Base-by-base conservation (phyloP, 495 filamentous ascomycete species). In the Sordaria brevicollis region DNA sequence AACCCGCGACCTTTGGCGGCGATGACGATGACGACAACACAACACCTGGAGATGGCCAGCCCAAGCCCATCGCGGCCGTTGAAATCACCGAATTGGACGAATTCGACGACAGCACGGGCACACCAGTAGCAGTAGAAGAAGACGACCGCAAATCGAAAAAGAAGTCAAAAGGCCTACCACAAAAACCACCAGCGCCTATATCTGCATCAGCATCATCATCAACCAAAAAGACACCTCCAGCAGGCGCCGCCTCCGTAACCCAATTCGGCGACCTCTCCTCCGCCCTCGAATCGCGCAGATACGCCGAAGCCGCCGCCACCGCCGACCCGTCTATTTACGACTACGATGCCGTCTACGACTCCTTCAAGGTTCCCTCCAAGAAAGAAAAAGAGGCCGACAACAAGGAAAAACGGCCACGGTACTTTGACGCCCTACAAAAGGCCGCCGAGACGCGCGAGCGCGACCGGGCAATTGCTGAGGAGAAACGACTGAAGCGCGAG, bases 381-480 rank as follows among this genome's bases (percentile, higher is more conserved):
- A 69, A 70, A 2, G 80, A 82, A 13, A 75, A 81, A 31, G 76
- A 80, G 9, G 81, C 82, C 15, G 75, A 80, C 34, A 75, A 74
- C 15, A 68, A 67, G 4, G 83, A 89, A 67, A 82, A 88, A 57
- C 85, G 84, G 67, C 93, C 93, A 0, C 90, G 90, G 71, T 97
- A 98, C 77, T 97, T 99, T 89, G 83, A 83, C 54, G 87, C 87
- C 62, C 80, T 99, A 31, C 81, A 97, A 25, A 87, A 89, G 13
- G 92, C 93, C 1, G 93, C 95, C 2, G 92, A 93, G 70, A 79
- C 93, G 35, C 89, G 96, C 35, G 97, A 97, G 79, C 91, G 93
- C 33, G 95, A 97, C 80, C 88, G 92, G 65, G 82, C 92, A 37
- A 89, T 96, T 9, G 95, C 95, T 15, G 90, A 93, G 72, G 95